These are phyloP conservation scores for Trichoderma reesei DNA, from an alignment of 495 filamentous ascomycete species.

Conservation along the genomic window DNA sequence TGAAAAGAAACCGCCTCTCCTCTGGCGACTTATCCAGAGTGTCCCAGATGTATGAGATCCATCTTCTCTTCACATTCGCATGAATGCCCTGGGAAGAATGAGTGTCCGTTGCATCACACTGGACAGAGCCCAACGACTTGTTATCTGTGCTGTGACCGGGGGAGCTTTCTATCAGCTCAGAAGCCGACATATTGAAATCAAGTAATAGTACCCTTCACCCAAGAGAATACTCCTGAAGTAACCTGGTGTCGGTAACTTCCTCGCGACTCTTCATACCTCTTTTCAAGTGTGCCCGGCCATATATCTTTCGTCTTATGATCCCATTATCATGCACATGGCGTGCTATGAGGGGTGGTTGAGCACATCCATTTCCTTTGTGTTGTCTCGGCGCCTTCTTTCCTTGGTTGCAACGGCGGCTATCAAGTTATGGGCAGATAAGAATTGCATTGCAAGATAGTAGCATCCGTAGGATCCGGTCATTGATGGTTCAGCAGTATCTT, in stretches of 20 bases:
- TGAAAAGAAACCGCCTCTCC: slow-evolving; percentile 50
- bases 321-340: not conserved
- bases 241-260: not conserved
- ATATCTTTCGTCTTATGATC: not conserved
- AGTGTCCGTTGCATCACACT: not conserved
- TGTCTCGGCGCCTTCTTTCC: not conserved
- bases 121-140: not conserved
- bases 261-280: not conserved
- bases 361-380: not conserved
- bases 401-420: not conserved
- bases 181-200: not conserved
- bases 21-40: slow-evolving; percentile 51
- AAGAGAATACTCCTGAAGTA: not conserved
- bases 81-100: not conserved
- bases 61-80: slow-evolving; percentile 22
- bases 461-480: not conserved
- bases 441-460: not conserved
- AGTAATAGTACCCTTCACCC: not conserved
- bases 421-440: not conserved
- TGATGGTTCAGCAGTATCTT: not conserved
- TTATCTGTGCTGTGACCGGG: not conserved
- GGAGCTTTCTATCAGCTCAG: not conserved
- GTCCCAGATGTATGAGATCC: slow-evolving; percentile 45
- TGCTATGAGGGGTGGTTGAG: slow-evolving; percentile 1
- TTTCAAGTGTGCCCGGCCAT: not conserved